Evolutionary conservation across 345 rosid genomes (phyloP), one percentile per base, ranked within the genome.

Genomic region (Carallia pectinifolia): DNA sequence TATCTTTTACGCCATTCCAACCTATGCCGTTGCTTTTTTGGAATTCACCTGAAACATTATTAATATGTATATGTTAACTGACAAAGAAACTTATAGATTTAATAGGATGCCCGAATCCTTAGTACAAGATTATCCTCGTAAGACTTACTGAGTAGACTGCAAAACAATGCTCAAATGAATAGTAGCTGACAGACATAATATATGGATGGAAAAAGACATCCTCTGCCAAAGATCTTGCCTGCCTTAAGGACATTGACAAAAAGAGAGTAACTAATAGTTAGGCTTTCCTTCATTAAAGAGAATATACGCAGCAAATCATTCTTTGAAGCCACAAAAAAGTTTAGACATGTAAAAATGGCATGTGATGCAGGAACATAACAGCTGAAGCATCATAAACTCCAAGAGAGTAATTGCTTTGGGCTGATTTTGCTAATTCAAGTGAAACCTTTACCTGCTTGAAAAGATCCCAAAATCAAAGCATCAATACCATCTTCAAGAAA

Each of bases 131-230:
- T 6, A 37, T 38, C 40, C 40, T 8, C 40, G 7, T 38, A 1
- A 38, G 40, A 38, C 90, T 23, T 72, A 95, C 99, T 89, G 98
- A 90, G 81, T 95, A 92, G 69, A 92, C 91, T 4, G 94, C 97
- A 76, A 95, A 95, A 66, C 99, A 95, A 65, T 92, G 99, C 85
- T 95, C 23, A 23, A 23, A 95, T 5, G 98, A 92, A 87, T 87
- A 90, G 82, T 90, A 89, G 88, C 99, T 90, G 79, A 95, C 88
- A 12, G 98, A 95, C 91, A 87, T 90, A 39, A 92, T 89, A 19
- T 94, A 90, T 17, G 97, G 96, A 67, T 92, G 96, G 73, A 86
- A 88, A 79, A 92, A 95, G 50, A 97, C 97, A 85, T 90, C 96
- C 84, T 92, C 99, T 13, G 97, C 99, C 76, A 86, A 77, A 58